Evolutionary conservation across 768 basidiomycete genomes (phyloP).

Genomic region (Termitomyces sp.): DNA sequence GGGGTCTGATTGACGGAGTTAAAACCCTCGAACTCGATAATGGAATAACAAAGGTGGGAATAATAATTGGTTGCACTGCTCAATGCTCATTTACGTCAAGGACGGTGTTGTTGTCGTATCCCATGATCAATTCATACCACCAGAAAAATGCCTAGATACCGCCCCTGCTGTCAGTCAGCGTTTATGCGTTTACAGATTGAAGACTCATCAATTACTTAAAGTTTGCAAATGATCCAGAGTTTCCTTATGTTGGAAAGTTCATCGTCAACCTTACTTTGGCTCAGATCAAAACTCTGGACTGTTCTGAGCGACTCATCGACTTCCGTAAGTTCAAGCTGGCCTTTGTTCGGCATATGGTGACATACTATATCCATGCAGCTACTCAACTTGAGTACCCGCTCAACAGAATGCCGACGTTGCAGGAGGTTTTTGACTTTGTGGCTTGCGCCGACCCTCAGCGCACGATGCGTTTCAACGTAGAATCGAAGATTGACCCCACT

Average conservation of each 20-base stretch:
- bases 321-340: constrained; percentile 43
- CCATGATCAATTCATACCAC: constrained; percentile 67
- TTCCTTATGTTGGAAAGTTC: constrained; percentile 73
- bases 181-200: constrained; percentile 10
- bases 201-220: constrained; percentile 16
- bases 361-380: constrained; percentile 30
- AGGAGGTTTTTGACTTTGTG: constrained; percentile 73
- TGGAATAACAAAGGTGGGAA: constrained; percentile 59
- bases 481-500: constrained; percentile 67
- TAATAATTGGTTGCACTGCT: not conserved
- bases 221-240: constrained; percentile 53
- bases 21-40: constrained; percentile 78
- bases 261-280: constrained; percentile 74
- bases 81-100: constrained; percentile 25
- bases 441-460: constrained; percentile 65
- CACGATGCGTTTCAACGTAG: constrained; percentile 67
- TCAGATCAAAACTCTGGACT: constrained; percentile 77
- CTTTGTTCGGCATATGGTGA: not conserved
- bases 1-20: constrained; percentile 71
- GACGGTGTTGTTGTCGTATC: constrained; percentile 76
- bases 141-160: constrained; percentile 68
- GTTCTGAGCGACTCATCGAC: constrained; percentile 52
- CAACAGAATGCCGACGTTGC: constrained; percentile 65
- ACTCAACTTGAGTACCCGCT: constrained; percentile 62
- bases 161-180: constrained; percentile 40